Conservation (phyloP, 1,284 basidiomycete genomes). For the Boletus albobrunnescens region DNA sequence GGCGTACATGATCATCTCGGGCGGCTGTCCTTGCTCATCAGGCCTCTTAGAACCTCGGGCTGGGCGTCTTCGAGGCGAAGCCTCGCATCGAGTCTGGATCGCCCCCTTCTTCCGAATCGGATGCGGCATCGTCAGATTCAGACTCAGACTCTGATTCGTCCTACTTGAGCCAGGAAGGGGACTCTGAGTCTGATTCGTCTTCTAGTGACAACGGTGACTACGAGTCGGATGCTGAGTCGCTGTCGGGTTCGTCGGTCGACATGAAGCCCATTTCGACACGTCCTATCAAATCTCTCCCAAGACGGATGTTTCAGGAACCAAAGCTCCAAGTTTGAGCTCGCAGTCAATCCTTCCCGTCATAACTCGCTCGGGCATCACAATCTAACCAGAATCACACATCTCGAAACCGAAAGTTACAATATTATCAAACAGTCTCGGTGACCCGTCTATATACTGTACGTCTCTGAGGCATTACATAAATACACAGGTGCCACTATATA, state of each 20-base stretch:
- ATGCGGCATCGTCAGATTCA: constrained; percentile 13
- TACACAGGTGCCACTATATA: constrained; percentile 11
- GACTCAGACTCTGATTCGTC: constrained; percentile 14
- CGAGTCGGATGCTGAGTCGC: constrained; percentile 23
- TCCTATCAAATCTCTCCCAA: constrained; percentile 42
- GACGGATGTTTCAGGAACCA: constrained; percentile 24
- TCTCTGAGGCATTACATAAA: constrained; percentile 6
- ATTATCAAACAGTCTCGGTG: constrained; percentile 7
- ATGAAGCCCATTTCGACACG: constrained; percentile 38
- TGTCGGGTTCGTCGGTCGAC: constrained; percentile 31
- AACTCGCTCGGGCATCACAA: no score
- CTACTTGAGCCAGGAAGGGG: constrained; percentile 25
- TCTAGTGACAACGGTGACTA: constrained; percentile 6
- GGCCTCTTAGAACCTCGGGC: constrained; percentile 52
- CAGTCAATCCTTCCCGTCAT: not conserved
- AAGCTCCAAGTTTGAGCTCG: constrained; percentile 13
- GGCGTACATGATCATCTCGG: not conserved
- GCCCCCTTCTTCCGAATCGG: constrained; percentile 7
- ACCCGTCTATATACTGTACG: constrained; percentile 3
- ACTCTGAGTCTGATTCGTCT: constrained; percentile 9
- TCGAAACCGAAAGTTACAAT: not conserved
- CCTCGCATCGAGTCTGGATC: not conserved
- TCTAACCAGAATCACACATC: not conserved
- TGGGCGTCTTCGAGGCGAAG: constrained; percentile 56
- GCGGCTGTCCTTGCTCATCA: constrained; percentile 5